Conservation (phyloP, 2,329 filamentous ascomycete genomes). For the Trichoderma pleuroti region DNA sequence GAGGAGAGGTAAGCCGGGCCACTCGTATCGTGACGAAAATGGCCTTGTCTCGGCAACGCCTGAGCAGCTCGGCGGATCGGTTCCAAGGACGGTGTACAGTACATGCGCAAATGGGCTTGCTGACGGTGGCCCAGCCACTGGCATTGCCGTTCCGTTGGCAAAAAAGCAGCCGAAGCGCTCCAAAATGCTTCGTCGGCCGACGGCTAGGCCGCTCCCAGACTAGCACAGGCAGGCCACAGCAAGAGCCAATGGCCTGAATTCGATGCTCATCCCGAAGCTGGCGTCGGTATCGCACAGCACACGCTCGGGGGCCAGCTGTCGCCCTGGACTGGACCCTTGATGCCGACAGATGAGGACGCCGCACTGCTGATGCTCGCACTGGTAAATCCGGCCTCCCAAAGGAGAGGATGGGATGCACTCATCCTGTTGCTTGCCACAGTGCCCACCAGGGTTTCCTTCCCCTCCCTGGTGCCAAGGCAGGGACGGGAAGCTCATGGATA, state of each 20-base stretch:
- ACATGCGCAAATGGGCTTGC: constrained; percentile 4
- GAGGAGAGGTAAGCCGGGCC: not conserved
- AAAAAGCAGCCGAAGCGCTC: constrained; percentile 3
- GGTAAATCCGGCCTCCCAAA: not conserved
- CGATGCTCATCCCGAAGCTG: not conserved
- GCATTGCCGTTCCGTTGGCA: constrained; percentile 7
- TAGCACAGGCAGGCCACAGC: not conserved
- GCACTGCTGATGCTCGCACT: not conserved
- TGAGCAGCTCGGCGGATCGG: constrained; percentile 1
- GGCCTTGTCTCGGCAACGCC: constrained; percentile 7
- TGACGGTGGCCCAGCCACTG: constrained; percentile 18
- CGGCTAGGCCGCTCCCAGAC: constrained; percentile 6
- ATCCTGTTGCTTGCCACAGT: not conserved
- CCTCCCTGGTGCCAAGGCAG: constrained; percentile 7
- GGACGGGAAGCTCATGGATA: constrained; percentile 8
- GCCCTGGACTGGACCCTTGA: constrained; percentile 1
- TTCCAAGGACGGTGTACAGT: not conserved
- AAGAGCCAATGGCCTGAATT: constrained; percentile 2
- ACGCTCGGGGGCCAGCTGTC: not conserved
- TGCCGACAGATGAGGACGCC: not conserved
- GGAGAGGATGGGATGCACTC: not conserved
- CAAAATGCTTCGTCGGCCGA: constrained; percentile 12
- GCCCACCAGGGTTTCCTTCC: not conserved
- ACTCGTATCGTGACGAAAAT: not conserved
- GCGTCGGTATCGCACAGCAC: constrained; percentile 2